Evolutionary conservation across 2,329 filamentous ascomycete species (phyloP).

Genomic region (Aspergillus melleus): DNA sequence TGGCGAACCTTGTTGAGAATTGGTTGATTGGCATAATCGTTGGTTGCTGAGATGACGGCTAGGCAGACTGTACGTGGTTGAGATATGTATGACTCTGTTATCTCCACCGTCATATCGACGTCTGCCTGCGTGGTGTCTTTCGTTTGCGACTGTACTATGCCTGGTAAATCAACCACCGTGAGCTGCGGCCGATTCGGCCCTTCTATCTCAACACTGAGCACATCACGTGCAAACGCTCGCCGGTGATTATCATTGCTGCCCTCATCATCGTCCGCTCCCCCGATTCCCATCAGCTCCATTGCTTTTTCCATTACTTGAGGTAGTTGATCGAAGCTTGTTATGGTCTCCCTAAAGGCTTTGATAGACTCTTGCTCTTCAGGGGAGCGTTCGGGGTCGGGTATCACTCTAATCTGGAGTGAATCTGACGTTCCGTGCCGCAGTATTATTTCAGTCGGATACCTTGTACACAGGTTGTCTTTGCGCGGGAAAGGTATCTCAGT

Average conservation of each 20-base stretch:
- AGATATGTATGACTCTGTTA: neutral
- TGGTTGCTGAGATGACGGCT: neutral
- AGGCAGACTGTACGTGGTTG: neutral
- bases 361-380: neutral
- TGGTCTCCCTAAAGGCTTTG: neutral
- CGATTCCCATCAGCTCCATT: neutral
- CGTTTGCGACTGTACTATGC: neutral
- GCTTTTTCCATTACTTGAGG: neutral
- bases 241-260: neutral
- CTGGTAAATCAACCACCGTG: neutral
- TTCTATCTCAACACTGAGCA: constrained; percentile 1
- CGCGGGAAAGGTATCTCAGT: neutral
- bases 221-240: neutral
- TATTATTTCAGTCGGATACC: neutral
- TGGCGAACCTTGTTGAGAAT: neutral
- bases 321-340: neutral
- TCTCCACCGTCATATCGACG: neutral
- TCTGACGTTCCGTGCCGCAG: neutral
- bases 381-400: neutral
- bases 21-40: constrained; percentile 2
- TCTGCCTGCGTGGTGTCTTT: neutral
- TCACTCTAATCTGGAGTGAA: neutral
- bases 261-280: neutral
- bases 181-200: neutral
- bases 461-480: neutral